Evolutionary conservation across 768 basidiomycete species (phyloP), one percentile per base, ranked within the genome.

Genomic region (Cubamyces sp.): DNA sequence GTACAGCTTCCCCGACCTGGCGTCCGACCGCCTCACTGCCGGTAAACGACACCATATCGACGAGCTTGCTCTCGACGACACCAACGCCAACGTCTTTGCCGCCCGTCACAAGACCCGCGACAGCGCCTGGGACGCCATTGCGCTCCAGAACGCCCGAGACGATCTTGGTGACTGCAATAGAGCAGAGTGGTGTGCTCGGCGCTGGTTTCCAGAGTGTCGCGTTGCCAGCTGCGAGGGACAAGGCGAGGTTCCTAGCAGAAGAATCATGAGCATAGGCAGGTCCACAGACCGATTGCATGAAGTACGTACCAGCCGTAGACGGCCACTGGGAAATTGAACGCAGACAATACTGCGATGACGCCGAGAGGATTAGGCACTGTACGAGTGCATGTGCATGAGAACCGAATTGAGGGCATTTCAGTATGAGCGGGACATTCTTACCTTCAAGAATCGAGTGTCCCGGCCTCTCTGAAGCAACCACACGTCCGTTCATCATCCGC

Each of bases 151-250:
- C 90, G 30, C 78, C 73, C 19, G 93, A 81, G 25, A 98, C 79
- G 68, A 98, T 92, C 71, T 85, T 88, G 23, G 92, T 95, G 23
- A 94, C 84, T 0, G 96, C 96, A 60, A 98, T 90, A n/a, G 94
- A 82, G 72, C 88, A 96, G 39, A 96, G 76, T 3, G 96, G 88
- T 0, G 96, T 98, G 2, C 83, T 91, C 2, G 89, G 92, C 0
- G 94, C 91, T 7, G 96, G 96, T 72, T 98, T 98, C 96, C 96
- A 98, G 48, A 98, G 74, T 0, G 94, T 96, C 1, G 94, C 88
- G 74, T 98, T 98, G 18, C 95, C 95, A 28, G 91, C 90, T 1
- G 92, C 89, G 60, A 98, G 77, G 4, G 94, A 92, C 23, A 98
- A 81, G 2, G 94, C 84, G 52, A 96, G 78, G 74, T 98, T 98